Evolutionary conservation across 352 stramenopile species (phyloP).

Genomic region (Globisporangium radiosum): DNA sequence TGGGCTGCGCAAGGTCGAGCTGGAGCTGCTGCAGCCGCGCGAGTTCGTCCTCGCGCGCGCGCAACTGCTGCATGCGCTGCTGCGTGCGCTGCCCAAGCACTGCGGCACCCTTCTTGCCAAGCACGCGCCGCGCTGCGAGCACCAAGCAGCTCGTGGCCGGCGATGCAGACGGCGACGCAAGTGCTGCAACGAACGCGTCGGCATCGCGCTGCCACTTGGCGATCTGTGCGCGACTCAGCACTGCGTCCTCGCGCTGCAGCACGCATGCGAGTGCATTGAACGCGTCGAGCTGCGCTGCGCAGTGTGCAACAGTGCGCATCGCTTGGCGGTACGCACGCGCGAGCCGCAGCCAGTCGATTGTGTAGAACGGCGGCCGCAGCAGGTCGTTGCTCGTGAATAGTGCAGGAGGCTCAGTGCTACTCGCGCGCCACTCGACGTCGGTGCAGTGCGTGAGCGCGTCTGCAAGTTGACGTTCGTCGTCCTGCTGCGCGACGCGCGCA

Average conservation of each 20-base stretch:
- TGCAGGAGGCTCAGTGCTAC: conserved; percentile 12
- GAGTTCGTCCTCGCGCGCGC: conserved; percentile 45
- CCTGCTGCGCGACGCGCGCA: conserved; percentile 13
- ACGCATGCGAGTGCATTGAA: conserved; percentile 49
- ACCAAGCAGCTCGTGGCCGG: conserved; percentile 10
- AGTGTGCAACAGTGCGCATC: conserved; percentile 30
- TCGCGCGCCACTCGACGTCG: conserved; percentile 43
- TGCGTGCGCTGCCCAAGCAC: conserved; percentile 32
- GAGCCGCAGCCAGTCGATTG: conserved; percentile 41
- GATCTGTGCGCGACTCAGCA: conserved; percentile 49
- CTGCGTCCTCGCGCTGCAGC: conserved; percentile 34
- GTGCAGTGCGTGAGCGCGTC: conserved; percentile 13
- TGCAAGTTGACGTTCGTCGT: conserved; percentile 12
- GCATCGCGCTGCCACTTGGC: conserved; percentile 40
- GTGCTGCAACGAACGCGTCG: conserved; percentile 21
- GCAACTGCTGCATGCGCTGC: conserved; percentile 39
- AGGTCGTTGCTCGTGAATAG: conserved; percentile 45
- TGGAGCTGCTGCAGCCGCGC: conserved; percentile 35
- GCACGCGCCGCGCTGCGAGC: conserved; percentile 25
- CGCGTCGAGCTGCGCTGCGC: conserved; percentile 53
- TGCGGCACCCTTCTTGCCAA: conserved; percentile 40
- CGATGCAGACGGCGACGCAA: conserved; percentile 9
- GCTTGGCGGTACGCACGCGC: conserved; percentile 42
- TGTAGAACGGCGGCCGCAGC: conserved; percentile 41
- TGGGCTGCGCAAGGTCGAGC: conserved; percentile 27